phyloP scores from a whole-genome alignment of 129 eudicot genomes.

The Apium graveolens region DNA sequence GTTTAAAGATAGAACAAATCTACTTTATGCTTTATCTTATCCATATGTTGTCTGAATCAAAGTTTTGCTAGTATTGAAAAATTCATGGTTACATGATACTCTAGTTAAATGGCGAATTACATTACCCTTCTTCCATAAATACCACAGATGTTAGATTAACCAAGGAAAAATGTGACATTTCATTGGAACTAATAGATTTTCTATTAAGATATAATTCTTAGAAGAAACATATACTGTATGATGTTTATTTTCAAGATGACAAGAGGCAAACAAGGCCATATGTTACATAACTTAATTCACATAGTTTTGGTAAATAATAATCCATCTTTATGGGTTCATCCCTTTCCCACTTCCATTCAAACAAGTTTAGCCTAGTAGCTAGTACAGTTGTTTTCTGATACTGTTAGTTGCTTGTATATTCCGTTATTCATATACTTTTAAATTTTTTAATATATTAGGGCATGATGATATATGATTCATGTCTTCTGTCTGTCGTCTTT shows the following conservation, averaged over 20 bases:
- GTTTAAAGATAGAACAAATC: no score
- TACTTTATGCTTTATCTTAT: background rate
- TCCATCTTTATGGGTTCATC: background rate
- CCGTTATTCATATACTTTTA: no score
- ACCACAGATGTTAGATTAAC: background rate
- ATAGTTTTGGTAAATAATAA: no score
- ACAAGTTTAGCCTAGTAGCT: background rate
- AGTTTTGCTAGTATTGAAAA: background rate
- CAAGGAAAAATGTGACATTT: background rate
- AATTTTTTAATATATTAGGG: no score
- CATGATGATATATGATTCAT: no score
- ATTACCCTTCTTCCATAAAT: background rate
- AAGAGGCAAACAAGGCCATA: background rate
- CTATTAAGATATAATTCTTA: no score
- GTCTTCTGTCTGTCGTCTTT: no score
- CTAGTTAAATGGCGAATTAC: no score
- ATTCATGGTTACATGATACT: background rate
- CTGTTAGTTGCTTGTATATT: background rate
- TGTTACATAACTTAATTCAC: background rate
- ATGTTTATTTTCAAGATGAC: background rate
- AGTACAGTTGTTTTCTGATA: no score
- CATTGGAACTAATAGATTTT: no score
- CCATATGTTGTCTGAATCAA: background rate
- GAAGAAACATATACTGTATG: background rate
- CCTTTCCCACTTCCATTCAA: background rate